Conservation (phyloP, 306 rosid genomes). For the Prunus campanulata region DNA sequence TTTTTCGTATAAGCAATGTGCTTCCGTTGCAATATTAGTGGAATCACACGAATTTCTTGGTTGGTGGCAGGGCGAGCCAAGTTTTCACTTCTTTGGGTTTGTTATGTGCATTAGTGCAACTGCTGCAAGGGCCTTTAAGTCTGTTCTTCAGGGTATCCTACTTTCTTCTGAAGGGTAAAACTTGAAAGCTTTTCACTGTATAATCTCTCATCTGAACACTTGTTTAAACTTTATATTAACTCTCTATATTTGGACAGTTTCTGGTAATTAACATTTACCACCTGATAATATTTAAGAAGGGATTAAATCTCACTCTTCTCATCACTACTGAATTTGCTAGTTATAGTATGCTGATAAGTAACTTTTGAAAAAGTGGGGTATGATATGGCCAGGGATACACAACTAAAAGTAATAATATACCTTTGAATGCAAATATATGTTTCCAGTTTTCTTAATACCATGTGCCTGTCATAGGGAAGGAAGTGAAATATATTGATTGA, state of each 20-base stretch:
- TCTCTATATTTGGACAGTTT: neutral
- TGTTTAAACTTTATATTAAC: neutral
- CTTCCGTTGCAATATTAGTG: slow-evolving; percentile 21
- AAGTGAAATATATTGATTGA: neutral
- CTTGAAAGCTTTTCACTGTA: slow-evolving; percentile 14
- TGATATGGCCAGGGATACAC: neutral
- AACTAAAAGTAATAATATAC: neutral
- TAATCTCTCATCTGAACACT: slow-evolving; percentile 4
- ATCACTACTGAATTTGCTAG: neutral
- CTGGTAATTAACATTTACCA: neutral
- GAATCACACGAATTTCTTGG: slow-evolving; percentile 26
- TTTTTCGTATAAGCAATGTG: slow-evolving; percentile 4
- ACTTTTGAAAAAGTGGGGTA: neutral
- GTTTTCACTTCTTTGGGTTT: slow-evolving; percentile 90
- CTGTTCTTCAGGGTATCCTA: slow-evolving; percentile 92
- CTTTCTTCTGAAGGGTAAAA: slow-evolving; percentile 97
- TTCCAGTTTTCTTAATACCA: neutral
- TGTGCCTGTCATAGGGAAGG: neutral
- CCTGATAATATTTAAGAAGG: neutral
- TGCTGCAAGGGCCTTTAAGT: slow-evolving; percentile 98
- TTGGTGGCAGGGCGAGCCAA: slow-evolving; percentile 89
- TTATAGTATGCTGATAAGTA: neutral
- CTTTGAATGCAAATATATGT: neutral
- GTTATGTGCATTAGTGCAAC: slow-evolving; percentile 94
- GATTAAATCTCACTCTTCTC: neutral